A percentile compares a stretch with the other conserved stretches of the same genome.
Conservation (phyloP, 192 early-diverging fungal genomes). For the Coemansia sp. region DNA sequence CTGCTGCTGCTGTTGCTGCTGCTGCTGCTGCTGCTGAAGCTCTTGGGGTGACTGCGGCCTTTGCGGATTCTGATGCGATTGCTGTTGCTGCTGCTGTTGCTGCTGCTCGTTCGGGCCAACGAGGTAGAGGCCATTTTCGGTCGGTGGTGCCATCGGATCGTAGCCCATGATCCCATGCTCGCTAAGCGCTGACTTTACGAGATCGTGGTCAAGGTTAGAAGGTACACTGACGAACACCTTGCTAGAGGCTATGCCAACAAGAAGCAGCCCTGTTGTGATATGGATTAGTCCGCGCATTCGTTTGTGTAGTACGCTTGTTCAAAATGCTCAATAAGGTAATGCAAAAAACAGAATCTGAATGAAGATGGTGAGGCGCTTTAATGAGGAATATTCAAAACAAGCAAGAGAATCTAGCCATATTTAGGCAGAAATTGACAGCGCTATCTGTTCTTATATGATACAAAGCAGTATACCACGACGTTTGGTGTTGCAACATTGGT, state of each 20-base stretch:
- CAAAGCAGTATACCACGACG: too few species aligned
- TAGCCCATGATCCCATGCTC: constrained; percentile 35
- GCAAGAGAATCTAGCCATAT: too few species aligned
- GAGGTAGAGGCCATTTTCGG: constrained; percentile 18
- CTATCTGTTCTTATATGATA: neutral
- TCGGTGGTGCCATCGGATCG: constrained; percentile 20
- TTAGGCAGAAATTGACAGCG: too few species aligned
- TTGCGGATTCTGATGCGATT: too few species aligned
- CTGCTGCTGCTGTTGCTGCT: constrained; percentile 3
- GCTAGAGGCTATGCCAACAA: constrained; percentile 19
- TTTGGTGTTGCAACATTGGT: neutral
- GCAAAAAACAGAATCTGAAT: too few species aligned
- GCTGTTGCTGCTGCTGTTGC: neutral
- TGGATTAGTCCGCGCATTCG: constrained; percentile 6
- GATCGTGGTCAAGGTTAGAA: constrained; percentile 20
- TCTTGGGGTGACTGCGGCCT: neutral
- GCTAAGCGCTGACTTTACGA: constrained; percentile 24
- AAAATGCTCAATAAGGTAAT: too few species aligned
- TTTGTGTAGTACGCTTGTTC: neutral
- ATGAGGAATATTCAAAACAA: too few species aligned
- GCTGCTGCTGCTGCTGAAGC: constrained; percentile 6
- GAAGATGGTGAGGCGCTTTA: too few species aligned
- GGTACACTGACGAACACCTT: constrained; percentile 44
- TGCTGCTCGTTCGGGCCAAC: neutral
- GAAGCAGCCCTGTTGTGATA: constrained; percentile 4